A percentile compares a stretch with the other conserved stretches of the same genome.
Evolutionary conservation across 2,329 filamentous ascomycete genomes (phyloP).

Genomic region (Xylaria sp.): DNA sequence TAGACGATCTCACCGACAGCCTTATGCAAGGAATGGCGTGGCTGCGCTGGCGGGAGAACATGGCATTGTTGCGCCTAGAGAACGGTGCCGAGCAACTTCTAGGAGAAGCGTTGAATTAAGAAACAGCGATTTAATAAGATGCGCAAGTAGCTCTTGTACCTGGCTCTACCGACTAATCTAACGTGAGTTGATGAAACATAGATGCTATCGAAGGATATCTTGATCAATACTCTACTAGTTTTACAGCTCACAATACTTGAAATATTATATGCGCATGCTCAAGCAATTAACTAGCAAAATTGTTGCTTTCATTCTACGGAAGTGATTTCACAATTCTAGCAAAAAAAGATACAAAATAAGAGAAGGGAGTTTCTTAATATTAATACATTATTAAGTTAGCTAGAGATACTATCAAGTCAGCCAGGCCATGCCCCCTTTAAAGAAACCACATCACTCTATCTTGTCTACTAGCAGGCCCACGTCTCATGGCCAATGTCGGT

Average conservation of each 20-base stretch:
- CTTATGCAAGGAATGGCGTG: slow-evolving; percentile 81
- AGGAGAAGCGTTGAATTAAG: neutral
- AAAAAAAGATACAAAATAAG: no score
- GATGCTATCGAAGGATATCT: no score
- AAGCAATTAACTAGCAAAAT: neutral
- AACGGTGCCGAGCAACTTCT: slow-evolving; percentile 44
- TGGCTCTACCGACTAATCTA: neutral
- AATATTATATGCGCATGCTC: no score
- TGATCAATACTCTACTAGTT: no score
- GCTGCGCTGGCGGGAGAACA: slow-evolving; percentile 78
- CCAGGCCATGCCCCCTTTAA: no score
- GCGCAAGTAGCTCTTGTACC: neutral
- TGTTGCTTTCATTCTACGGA: neutral
- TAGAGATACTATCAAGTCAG: neutral
- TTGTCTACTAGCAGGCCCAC: no score
- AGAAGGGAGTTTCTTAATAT: no score
- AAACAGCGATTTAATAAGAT: neutral
- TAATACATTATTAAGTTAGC: no score
- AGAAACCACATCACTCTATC: no score
- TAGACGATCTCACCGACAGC: slow-evolving; percentile 86
- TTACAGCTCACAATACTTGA: no score
- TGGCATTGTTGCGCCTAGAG: slow-evolving; percentile 48
- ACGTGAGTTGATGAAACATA: neutral
- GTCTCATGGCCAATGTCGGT: no score
- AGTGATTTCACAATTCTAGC: no score